A percentile compares a stretch with the other conserved stretches of the same genome.
phyloP scores from a whole-genome alignment of 352 stramenopile genomes.

The Aphanomyces invadans region DNA sequence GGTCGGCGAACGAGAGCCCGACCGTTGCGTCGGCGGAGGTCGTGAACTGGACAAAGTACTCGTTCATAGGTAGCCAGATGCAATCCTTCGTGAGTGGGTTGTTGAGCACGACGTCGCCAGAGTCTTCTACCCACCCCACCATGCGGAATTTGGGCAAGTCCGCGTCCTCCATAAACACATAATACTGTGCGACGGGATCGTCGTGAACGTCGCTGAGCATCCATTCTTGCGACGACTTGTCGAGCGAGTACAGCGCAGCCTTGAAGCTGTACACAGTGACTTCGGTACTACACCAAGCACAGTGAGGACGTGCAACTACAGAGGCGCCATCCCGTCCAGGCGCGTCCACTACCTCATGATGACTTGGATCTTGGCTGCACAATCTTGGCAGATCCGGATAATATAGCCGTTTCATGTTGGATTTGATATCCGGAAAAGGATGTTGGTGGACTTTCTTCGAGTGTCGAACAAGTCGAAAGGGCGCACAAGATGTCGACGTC shows the following conservation, averaged over 20 bases:
- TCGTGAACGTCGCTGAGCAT: background rate
- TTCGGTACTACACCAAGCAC: background rate
- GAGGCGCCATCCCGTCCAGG: background rate
- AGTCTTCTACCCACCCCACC: slow-evolving; percentile 21
- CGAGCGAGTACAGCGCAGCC: slow-evolving; percentile 14
- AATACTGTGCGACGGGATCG: slow-evolving; percentile 10
- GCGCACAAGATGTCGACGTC: background rate
- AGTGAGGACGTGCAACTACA: background rate
- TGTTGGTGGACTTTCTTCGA: no score
- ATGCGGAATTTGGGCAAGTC: slow-evolving; percentile 6
- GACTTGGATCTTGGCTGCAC: background rate
- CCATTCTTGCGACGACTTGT: slow-evolving; percentile 12
- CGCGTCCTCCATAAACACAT: slow-evolving; percentile 21
- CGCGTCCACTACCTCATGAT: background rate
- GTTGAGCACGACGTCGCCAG: slow-evolving; percentile 20
- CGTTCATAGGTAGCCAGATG: slow-evolving; percentile 21
- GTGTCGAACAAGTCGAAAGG: no score
- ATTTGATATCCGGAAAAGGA: no score
- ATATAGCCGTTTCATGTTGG: background rate
- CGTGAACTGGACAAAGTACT: slow-evolving; percentile 24
- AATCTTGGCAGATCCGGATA: background rate
- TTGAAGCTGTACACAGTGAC: slow-evolving; percentile 15
- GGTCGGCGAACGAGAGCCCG: slow-evolving; percentile 12
- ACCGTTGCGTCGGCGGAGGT: slow-evolving; percentile 3
- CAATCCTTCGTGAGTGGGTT: slow-evolving; percentile 17